Conservation (phyloP, 768 basidiomycete genomes). For the Leucocoprinus leucothites region DNA sequence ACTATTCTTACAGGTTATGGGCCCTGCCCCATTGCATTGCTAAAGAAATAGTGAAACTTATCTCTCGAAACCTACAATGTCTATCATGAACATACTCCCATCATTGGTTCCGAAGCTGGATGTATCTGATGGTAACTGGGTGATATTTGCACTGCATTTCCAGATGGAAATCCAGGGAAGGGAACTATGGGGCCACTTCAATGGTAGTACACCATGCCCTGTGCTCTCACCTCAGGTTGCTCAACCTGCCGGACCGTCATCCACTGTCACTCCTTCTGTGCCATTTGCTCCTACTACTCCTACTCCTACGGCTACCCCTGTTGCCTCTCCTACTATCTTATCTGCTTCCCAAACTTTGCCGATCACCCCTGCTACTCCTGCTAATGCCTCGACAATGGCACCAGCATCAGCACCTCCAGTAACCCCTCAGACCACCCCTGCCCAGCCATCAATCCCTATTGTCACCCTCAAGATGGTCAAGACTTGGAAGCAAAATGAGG, state of each 20-base stretch:
- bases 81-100: conserved; percentile 12
- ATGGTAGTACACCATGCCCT: conserved; percentile 15
- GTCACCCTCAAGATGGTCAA: too few relatives aligned
- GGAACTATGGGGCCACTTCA: conserved; percentile 21
- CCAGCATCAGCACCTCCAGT: too few relatives aligned
- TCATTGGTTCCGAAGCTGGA: conserved; percentile 23
- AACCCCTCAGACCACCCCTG: too few relatives aligned
- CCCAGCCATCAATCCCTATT: not conserved
- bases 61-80: not conserved
- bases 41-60: not conserved
- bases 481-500: conserved; percentile 30
- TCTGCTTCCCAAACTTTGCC: too few relatives aligned
- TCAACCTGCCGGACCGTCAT: not conserved
- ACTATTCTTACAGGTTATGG: not conserved
- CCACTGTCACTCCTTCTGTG: too few relatives aligned
- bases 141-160: conserved; percentile 21
- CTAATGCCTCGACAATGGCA: too few relatives aligned
- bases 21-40: not conserved
- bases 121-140: conserved; percentile 25
- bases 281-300: too few relatives aligned
- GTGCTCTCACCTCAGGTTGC: not conserved
- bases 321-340: too few relatives aligned
- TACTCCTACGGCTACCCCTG: too few relatives aligned
- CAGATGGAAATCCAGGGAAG: conserved; percentile 19
- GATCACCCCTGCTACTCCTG: too few relatives aligned